Evolutionary conservation across 768 basidiomycete species (phyloP).

Genomic region (Sporobolomyces roseus): DNA sequence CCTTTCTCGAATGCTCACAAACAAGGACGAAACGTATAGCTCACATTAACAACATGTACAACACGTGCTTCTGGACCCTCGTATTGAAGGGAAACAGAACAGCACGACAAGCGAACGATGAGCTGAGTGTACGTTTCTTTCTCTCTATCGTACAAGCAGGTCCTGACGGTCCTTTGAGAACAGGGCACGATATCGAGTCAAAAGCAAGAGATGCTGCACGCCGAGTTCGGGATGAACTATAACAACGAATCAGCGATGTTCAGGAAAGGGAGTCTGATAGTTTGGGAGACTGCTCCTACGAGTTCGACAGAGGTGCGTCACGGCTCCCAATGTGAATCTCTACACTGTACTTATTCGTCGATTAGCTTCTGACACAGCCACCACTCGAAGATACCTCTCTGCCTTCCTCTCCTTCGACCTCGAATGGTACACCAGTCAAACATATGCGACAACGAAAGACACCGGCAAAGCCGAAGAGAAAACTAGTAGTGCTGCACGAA

Average conservation of each 20-base stretch:
- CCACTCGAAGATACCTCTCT: no score
- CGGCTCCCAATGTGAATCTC: no score
- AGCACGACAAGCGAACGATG: constrained; percentile 73
- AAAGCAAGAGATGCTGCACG: constrained; percentile 87
- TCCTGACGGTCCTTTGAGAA: not conserved
- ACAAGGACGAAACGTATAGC: constrained; percentile 54
- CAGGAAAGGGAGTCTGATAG: constrained; percentile 78
- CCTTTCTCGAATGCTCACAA: not conserved
- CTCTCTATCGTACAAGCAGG: not conserved
- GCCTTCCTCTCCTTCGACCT: no score
- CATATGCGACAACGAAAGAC: constrained; percentile 14
- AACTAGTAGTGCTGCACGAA: constrained; percentile 42
- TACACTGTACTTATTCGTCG: no score
- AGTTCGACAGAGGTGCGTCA: not conserved
- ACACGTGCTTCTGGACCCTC: constrained; percentile 92
- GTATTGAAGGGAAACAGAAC: constrained; percentile 75
- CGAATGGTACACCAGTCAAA: not conserved
- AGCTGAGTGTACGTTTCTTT: constrained; percentile 59
- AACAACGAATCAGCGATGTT: constrained; percentile 67
- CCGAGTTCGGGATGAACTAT: constrained; percentile 80
- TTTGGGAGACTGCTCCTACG: constrained; percentile 52
- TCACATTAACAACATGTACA: constrained; percentile 96
- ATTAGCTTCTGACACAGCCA: no score
- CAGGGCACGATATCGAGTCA: constrained; percentile 84
- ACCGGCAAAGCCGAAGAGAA: constrained; percentile 15